Percentiles rank a stretch among this genome's conserved stretches.
These are phyloP conservation scores for Coemansia sp. DNA, from an alignment of 192 early-diverging fungal species.

Conservation along the genomic window DNA sequence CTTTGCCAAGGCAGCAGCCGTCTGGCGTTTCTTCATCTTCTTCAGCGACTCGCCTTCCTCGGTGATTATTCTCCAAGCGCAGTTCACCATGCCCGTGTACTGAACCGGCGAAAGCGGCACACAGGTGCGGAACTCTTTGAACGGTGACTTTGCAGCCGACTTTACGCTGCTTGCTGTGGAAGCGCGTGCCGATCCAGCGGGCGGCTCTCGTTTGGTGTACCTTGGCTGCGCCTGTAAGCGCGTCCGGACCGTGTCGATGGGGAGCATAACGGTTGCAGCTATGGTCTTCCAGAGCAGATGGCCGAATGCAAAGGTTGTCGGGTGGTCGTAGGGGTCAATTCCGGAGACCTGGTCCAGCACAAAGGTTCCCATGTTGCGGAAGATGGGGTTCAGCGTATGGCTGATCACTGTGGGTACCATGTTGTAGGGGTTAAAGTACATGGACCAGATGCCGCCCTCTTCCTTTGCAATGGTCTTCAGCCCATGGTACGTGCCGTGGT, in stretches of 20 bases:
- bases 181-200: background rate
- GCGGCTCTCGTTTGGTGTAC: slow-evolving; percentile 42
- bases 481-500: slow-evolving; percentile 77
- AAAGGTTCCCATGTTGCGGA: slow-evolving; percentile 65
- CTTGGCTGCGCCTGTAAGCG: slow-evolving; percentile 81
- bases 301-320: slow-evolving; percentile 60
- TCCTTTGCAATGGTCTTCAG: slow-evolving; percentile 74
- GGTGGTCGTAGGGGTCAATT: slow-evolving; percentile 60
- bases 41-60: slow-evolving; percentile 67
- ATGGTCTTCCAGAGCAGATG: slow-evolving; percentile 70
- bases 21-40: slow-evolving; percentile 18
- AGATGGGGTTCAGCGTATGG: slow-evolving; percentile 71
- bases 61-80: slow-evolving; percentile 64
- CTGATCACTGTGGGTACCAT: slow-evolving; percentile 78
- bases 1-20: background rate
- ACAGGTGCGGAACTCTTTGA: slow-evolving; percentile 61
- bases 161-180: background rate
- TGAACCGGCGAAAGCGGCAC: slow-evolving; percentile 68
- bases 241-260: slow-evolving; percentile 84
- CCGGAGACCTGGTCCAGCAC: slow-evolving; percentile 66
- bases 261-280: slow-evolving; percentile 73
- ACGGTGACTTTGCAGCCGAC: slow-evolving; percentile 15
- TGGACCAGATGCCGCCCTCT: slow-evolving; percentile 66
- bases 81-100: slow-evolving; percentile 72
- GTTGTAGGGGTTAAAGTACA: slow-evolving; percentile 71